Evolutionary conservation across 768 basidiomycete species (phyloP).

Genomic region (Termitomyces sp.): DNA sequence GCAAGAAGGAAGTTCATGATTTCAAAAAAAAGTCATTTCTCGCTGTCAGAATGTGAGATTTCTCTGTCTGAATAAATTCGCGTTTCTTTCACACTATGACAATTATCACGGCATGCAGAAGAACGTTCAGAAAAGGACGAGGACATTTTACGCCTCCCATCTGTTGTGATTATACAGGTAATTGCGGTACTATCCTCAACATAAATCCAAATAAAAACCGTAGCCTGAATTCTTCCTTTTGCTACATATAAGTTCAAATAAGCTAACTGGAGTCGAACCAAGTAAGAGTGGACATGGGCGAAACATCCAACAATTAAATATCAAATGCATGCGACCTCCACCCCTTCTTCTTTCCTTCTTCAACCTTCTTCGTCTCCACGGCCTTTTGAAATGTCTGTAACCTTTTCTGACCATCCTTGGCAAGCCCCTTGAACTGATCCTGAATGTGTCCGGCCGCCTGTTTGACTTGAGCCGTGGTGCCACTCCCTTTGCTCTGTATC

Average conservation of each 20-base stretch:
- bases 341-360: slow-evolving; percentile 33
- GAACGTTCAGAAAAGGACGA: not conserved
- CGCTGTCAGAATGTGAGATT: no score
- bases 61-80: no score
- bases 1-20: no score
- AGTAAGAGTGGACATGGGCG: no score
- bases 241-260: no score
- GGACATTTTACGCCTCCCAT: no score
- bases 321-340: slow-evolving; percentile 51
- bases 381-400: slow-evolving; percentile 38
- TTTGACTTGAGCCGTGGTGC: slow-evolving; percentile 8
- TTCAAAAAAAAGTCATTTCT: no score
- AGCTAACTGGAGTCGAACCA: no score
- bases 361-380: slow-evolving; percentile 33
- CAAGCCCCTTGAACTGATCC: slow-evolving; percentile 22
- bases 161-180: not conserved
- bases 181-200: no score
- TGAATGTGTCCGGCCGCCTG: slow-evolving; percentile 22
- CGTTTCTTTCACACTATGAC: not conserved
- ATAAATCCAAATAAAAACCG: no score
- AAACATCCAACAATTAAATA: not conserved
- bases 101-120: not conserved
- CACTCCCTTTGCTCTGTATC: slow-evolving; percentile 20
- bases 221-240: no score
- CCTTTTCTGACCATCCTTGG: slow-evolving; percentile 27